phyloP scores from a whole-genome alignment of 164 flowering plant genomes.

The Cinnamomum micranthum region DNA sequence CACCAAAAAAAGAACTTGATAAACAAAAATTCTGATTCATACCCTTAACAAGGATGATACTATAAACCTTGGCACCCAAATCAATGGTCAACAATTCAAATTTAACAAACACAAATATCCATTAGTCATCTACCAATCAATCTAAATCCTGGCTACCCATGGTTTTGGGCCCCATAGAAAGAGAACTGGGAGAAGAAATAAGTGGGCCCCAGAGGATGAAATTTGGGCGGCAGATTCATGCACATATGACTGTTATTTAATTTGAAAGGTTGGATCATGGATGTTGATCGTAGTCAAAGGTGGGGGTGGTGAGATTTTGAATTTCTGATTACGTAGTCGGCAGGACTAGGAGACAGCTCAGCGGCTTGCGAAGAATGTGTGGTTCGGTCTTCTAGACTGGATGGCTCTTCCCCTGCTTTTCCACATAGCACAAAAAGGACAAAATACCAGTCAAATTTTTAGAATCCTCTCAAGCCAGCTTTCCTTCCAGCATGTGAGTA shows the following conservation, averaged over 20 bases:
- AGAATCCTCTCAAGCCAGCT: neutral
- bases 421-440: neutral
- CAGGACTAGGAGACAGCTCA: neutral
- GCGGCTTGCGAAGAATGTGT: neutral
- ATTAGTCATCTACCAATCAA: too few relatives aligned
- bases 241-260: neutral
- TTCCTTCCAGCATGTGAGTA: neutral
- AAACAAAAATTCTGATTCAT: too few relatives aligned
- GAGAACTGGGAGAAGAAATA: too few relatives aligned
- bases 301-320: neutral
- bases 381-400: neutral
- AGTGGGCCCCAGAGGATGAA: too few relatives aligned
- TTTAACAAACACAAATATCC: too few relatives aligned
- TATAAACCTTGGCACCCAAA: too few relatives aligned
- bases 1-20: too few relatives aligned
- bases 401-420: neutral
- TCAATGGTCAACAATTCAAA: too few relatives aligned
- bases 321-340: neutral
- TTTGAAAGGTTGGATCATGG: neutral
- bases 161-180: too few relatives aligned
- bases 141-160: too few relatives aligned
- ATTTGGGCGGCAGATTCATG: neutral
- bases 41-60: too few relatives aligned
- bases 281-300: neutral
- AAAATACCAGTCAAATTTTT: slow-evolving; percentile 5